Conservation (phyloP, 768 basidiomycete species). For the Ramaria sp. region DNA sequence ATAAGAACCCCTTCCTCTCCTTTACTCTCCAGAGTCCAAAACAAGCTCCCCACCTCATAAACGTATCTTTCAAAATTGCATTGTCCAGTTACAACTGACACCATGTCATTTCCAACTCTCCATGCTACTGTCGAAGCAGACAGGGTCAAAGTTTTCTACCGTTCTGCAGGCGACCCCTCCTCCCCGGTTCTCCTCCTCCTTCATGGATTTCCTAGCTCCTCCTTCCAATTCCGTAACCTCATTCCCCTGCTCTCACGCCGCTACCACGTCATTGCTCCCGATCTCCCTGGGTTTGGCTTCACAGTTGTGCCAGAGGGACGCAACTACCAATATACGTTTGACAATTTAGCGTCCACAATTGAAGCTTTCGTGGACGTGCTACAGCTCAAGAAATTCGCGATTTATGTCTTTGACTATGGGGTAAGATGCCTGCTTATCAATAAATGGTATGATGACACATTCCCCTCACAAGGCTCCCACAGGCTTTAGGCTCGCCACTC, state of each 20-base stretch:
- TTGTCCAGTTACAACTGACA: background rate
- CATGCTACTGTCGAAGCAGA: constrained; percentile 21
- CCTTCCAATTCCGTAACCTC: constrained; percentile 38
- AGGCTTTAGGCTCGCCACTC: constrained; percentile 26
- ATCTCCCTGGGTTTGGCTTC: constrained; percentile 41
- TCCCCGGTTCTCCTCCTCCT: constrained; percentile 31
- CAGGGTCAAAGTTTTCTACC: constrained; percentile 34
- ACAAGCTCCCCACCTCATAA: constrained; percentile 15
- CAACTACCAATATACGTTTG: constrained; percentile 32
- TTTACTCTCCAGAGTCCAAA: background rate
- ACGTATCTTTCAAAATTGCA: background rate
- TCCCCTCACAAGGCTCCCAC: constrained; percentile 12
- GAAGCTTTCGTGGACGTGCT: constrained; percentile 31
- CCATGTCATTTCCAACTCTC: constrained; percentile 4
- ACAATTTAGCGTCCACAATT: constrained; percentile 28
- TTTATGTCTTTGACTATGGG: constrained; percentile 45
- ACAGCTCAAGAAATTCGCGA: constrained; percentile 26
- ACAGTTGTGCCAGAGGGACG: constrained; percentile 29
- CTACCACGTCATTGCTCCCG: constrained; percentile 40
- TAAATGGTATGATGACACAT: background rate
- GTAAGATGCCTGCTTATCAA: constrained; percentile 13
- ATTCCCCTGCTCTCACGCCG: constrained; percentile 29
- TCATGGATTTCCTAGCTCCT: constrained; percentile 41
- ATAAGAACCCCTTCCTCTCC: too few relatives aligned
- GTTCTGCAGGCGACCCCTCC: constrained; percentile 25